Percentiles rank a stretch among this genome's conserved stretches.
phyloP scores from a whole-genome alignment of 345 rosid species.

The Kandelia obovata region DNA sequence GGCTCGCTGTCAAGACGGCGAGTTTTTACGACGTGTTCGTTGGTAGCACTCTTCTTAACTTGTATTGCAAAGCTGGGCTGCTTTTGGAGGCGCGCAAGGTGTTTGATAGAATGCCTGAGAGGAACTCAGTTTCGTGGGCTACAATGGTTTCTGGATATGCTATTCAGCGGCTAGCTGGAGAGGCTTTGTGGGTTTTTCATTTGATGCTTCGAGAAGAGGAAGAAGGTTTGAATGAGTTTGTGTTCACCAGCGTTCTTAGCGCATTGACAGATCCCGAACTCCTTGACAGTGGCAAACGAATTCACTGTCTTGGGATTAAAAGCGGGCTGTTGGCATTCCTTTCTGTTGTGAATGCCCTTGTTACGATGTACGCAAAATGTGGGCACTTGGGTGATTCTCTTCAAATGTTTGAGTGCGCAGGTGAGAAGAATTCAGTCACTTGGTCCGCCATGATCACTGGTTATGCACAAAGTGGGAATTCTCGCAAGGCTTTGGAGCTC shows the following conservation, averaged over 20 bases:
- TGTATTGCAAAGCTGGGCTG: conserved; percentile 60
- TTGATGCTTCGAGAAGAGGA: conserved; percentile 42
- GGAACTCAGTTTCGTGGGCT: conserved; percentile 60
- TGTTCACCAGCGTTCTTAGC: conserved; percentile 62
- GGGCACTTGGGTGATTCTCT: conserved; percentile 54
- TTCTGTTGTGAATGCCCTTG: conserved; percentile 56
- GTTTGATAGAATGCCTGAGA: conserved; percentile 60
- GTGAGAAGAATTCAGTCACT: conserved; percentile 60
- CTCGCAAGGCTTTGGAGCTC: conserved; percentile 49
- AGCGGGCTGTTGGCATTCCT: conserved; percentile 47
- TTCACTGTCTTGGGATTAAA: conserved; percentile 54
- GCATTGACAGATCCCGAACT: conserved; percentile 45
- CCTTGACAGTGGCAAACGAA: conserved; percentile 48
- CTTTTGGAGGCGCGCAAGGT: conserved; percentile 54
- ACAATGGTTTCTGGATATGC: conserved; percentile 78
- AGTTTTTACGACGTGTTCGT: conserved; percentile 67
- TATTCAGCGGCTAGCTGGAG: conserved; percentile 38
- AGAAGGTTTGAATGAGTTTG: conserved; percentile 52
- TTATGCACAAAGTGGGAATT: conserved; percentile 72
- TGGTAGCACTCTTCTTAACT: conserved; percentile 62
- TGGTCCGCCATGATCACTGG: conserved; percentile 95
- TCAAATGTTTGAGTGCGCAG: conserved; percentile 55
- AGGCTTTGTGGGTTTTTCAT: conserved; percentile 42
- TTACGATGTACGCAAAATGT: conserved; percentile 80
- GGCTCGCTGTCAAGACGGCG: conserved; percentile 50